Conservation (phyloP, 1,284 basidiomycete genomes). For the Cystobasidium sp. region DNA sequence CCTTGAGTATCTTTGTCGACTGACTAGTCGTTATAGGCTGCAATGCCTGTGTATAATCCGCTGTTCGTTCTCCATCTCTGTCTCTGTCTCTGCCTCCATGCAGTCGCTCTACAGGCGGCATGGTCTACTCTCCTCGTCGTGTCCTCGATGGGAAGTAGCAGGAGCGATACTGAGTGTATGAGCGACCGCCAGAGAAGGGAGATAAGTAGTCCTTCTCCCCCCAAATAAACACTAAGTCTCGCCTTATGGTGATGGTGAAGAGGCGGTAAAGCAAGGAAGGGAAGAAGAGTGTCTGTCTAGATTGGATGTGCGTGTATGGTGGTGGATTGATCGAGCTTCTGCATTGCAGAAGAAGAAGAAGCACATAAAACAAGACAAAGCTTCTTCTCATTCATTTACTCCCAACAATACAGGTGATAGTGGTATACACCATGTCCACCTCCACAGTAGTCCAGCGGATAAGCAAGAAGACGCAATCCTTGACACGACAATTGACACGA, state of each 20-base stretch:
- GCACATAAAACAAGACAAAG: not conserved
- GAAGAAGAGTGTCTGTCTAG: not conserved
- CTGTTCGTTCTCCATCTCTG: not conserved
- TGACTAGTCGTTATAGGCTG: slow-evolving; percentile 36
- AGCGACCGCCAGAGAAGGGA: too few species aligned
- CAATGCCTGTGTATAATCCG: slow-evolving; percentile 33
- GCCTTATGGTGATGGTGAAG: not conserved
- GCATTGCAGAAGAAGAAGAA: too few species aligned
- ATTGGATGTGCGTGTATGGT: too few species aligned
- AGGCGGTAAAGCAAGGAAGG: not conserved
- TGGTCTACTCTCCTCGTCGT: not conserved
- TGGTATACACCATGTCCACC: not conserved
- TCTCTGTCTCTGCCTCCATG: not conserved
- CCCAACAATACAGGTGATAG: not conserved
- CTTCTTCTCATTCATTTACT: not conserved
- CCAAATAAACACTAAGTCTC: too few species aligned
- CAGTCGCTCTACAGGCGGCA: slow-evolving; percentile 10
- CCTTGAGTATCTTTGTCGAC: slow-evolving; percentile 38
- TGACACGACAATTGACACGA: slow-evolving; percentile 9
- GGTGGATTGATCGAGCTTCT: too few species aligned
- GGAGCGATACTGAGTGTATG: not conserved
- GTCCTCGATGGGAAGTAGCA: not conserved
- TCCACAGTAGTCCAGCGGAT: slow-evolving; percentile 8
- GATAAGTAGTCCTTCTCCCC: too few species aligned
- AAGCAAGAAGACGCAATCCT: slow-evolving; percentile 25